A percentile compares a stretch with the other conserved stretches of the same genome.
Evolutionary conservation across 257 asterid species (phyloP).

Genomic region (Jaltomata sinuosa): DNA sequence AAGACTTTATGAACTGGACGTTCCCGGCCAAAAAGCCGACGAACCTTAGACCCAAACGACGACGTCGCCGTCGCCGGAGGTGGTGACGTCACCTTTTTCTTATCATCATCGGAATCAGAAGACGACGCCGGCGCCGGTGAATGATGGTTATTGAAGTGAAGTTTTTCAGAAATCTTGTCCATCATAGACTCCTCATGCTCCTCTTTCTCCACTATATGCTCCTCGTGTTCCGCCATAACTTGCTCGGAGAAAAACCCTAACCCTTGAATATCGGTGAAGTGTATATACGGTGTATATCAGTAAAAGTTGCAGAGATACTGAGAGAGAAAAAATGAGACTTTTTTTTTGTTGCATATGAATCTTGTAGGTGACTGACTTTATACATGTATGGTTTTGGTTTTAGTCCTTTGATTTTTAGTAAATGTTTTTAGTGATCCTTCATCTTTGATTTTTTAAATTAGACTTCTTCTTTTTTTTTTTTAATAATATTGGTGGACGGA

Average conservation of each 20-base stretch:
- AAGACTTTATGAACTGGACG: constrained; percentile 60
- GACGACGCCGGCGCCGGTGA: constrained; percentile 11
- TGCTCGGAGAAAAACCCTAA: not conserved
- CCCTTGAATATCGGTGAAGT: not conserved
- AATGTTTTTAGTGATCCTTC: no score
- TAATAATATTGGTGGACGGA: not conserved
- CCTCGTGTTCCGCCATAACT: constrained; percentile 50
- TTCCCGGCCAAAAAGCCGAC: constrained; percentile 71
- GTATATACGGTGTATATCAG: not conserved
- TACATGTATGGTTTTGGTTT: not conserved
- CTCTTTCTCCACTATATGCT: constrained; percentile 33
- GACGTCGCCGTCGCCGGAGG: not conserved
- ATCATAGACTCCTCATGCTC: constrained; percentile 37
- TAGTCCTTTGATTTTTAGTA: not conserved
- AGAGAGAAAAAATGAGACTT: not conserved
- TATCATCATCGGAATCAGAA: constrained; percentile 51
- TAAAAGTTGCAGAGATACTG: not conserved
- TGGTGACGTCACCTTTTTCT: constrained; percentile 18
- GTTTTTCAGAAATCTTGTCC: constrained; percentile 46
- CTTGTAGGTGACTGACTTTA: not conserved
- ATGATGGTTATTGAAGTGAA: constrained; percentile 15
- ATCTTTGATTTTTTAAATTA: not conserved
- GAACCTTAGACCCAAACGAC: constrained; percentile 38
- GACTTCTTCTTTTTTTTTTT: rapidly evolving
- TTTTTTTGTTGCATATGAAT: not conserved